These are phyloP conservation scores for Flaveria bidentis DNA, from an alignment of 129 eudicot species.

Conservation along the genomic window DNA sequence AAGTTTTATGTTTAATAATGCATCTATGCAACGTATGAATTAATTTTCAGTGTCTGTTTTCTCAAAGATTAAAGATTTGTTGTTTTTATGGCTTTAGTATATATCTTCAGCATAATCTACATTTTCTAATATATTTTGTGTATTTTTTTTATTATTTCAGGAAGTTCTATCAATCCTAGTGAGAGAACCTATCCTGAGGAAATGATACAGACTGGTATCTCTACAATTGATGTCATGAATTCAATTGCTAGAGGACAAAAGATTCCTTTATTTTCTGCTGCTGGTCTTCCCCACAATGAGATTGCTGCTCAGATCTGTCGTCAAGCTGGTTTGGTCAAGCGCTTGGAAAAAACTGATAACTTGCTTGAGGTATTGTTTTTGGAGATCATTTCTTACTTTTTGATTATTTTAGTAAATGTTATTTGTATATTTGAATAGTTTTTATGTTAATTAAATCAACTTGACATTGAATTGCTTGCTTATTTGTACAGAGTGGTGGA, in stretches of 20 bases:
- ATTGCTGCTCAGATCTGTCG: slow-evolving; percentile 99
- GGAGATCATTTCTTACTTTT: background rate
- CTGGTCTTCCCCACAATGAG: slow-evolving; percentile 99
- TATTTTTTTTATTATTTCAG: slow-evolving; percentile 39
- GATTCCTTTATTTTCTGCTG: slow-evolving; percentile 98
- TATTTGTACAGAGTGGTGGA: slow-evolving; percentile 48
- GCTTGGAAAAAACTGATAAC: slow-evolving; percentile 83
- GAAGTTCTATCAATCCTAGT: slow-evolving; percentile 98
- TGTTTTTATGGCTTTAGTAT: background rate
- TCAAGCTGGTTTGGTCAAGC: slow-evolving; percentile 98
- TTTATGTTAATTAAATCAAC: background rate
- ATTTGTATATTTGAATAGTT: background rate
- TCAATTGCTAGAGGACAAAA: slow-evolving; percentile 99
- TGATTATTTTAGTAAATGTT: background rate
- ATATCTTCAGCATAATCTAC: background rate
- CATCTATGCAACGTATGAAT: background rate
- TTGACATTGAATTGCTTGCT: slow-evolving; percentile 1
- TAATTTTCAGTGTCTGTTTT: background rate
- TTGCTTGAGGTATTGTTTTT: slow-evolving; percentile 73
- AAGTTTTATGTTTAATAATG: background rate
- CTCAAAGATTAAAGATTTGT: background rate
- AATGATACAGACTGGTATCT: slow-evolving; percentile 98
- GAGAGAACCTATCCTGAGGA: slow-evolving; percentile 99
- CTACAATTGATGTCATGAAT: slow-evolving; percentile 98
- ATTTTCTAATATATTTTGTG: slow-evolving; percentile 25